Conservation (phyloP, 2,329 filamentous ascomycete genomes). For the Penicillium sp. region DNA sequence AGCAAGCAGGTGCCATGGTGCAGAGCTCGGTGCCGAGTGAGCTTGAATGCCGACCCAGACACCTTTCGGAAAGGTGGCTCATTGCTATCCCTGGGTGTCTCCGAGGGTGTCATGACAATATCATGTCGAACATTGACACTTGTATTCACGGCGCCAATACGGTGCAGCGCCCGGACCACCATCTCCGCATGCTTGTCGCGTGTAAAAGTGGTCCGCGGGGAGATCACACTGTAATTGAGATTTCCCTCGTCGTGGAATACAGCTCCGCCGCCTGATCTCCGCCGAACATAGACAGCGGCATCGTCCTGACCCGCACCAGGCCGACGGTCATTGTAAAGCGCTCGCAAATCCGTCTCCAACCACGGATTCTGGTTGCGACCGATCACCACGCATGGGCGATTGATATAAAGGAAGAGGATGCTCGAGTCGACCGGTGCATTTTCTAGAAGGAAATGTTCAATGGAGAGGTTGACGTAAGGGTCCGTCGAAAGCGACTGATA, state of each 20-base stretch:
- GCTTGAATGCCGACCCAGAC: slow-evolving; percentile 92
- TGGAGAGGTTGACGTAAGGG: slow-evolving; percentile 87
- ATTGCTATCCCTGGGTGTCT: slow-evolving; percentile 13
- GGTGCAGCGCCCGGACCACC: slow-evolving; percentile 79
- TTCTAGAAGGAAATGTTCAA: slow-evolving; percentile 87
- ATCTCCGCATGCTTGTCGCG: slow-evolving; percentile 88
- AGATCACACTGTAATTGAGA: slow-evolving; percentile 92
- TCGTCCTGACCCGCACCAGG: slow-evolving; percentile 22
- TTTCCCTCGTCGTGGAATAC: slow-evolving; percentile 95
- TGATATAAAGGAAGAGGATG: slow-evolving; percentile 85
- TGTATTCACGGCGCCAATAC: slow-evolving; percentile 53
- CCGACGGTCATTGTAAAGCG: slow-evolving; percentile 54
- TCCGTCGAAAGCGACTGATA: slow-evolving; percentile 71
- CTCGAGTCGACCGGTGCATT: slow-evolving; percentile 71
- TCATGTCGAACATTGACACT: slow-evolving; percentile 90
- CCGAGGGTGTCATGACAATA: slow-evolving; percentile 71
- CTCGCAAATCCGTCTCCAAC: slow-evolving; percentile 79
- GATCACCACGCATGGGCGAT: slow-evolving; percentile 84
- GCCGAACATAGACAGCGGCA: slow-evolving; percentile 70
- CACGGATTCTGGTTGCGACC: slow-evolving; percentile 98
- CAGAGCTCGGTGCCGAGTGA: slow-evolving; percentile 77
- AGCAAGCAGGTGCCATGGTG: slow-evolving; percentile 94
- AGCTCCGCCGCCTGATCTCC: slow-evolving; percentile 85
- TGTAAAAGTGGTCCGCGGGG: slow-evolving; percentile 74
- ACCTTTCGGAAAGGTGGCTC: slow-evolving; percentile 67